Evolutionary conservation across 106 monocot genomes (phyloP).

Genomic region (Dioscorea zingiberensis): DNA sequence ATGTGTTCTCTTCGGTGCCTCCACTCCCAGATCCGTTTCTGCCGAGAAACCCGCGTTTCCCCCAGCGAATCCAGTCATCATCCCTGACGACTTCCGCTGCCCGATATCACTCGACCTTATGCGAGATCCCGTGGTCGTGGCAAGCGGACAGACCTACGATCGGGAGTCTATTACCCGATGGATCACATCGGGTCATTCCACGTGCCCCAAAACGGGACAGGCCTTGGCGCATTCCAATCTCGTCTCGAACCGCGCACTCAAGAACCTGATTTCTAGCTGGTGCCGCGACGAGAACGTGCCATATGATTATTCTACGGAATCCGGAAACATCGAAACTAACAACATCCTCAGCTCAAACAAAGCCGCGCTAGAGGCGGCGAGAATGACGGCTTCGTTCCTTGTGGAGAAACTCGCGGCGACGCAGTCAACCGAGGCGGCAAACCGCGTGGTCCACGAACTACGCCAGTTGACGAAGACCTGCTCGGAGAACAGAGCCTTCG

Average conservation of each 20-base stretch:
- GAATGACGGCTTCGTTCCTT: slow-evolving; percentile 70
- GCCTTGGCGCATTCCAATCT: slow-evolving; percentile 29
- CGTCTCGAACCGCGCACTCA: slow-evolving; percentile 64
- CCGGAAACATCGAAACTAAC: not conserved
- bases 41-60: not conserved
- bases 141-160: slow-evolving; percentile 92
- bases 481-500: slow-evolving; percentile 65
- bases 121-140: slow-evolving; percentile 78
- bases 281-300: slow-evolving; percentile 64
- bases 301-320: slow-evolving; percentile 14
- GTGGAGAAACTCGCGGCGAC: slow-evolving; percentile 38
- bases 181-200: slow-evolving; percentile 71
- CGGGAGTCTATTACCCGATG: slow-evolving; percentile 62
- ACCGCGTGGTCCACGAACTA: slow-evolving; percentile 75
- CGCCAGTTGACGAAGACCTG: slow-evolving; percentile 41
- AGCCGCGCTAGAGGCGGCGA: slow-evolving; percentile 73
- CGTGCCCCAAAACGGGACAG: slow-evolving; percentile 83
- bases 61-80: slow-evolving; percentile 4
- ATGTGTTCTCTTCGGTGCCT: slow-evolving; percentile 69
- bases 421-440: slow-evolving; percentile 22
- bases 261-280: slow-evolving; percentile 55
- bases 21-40: slow-evolving; percentile 35
- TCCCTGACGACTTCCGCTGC: slow-evolving; percentile 74
- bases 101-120: slow-evolving; percentile 86
- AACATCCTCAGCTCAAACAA: slow-evolving; percentile 33